A percentile compares a stretch with the other conserved stretches of the same genome.
Evolutionary conservation across 2,329 filamentous ascomycete genomes (phyloP).

Genomic region (Claviceps maximensis): DNA sequence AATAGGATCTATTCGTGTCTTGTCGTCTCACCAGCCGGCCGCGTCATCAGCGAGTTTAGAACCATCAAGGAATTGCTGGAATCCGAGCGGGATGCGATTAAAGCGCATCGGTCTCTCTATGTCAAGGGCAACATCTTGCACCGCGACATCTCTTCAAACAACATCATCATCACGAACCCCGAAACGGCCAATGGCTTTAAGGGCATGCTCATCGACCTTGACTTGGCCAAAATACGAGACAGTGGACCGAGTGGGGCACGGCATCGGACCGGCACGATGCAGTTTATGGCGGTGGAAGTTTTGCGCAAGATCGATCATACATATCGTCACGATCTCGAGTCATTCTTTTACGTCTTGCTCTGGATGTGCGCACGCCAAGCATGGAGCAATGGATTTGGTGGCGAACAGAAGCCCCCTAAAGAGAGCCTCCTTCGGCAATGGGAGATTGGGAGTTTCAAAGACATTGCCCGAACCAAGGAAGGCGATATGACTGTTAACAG

Average conservation of each 20-base stretch:
- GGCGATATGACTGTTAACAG: conserved; percentile 5
- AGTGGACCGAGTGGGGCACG: conserved; percentile 11
- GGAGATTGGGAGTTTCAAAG: conserved; percentile 6
- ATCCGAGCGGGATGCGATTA: conserved; percentile 4
- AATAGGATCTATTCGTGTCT: conserved; percentile 7
- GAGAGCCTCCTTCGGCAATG: conserved; percentile 4
- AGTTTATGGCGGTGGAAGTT: conserved; percentile 23
- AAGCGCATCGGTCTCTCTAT: conserved; percentile 4
- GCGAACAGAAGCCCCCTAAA: not conserved
- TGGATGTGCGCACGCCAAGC: conserved; percentile 9
- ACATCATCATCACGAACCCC: conserved; percentile 1
- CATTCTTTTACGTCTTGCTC: conserved; percentile 8
- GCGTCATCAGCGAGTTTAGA: conserved; percentile 4
- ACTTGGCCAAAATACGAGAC: conserved; percentile 9
- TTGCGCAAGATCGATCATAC: conserved; percentile 16
- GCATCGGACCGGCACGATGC: conserved; percentile 17
- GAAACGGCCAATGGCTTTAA: conserved; percentile 9
- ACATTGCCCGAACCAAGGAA: conserved; percentile 4
- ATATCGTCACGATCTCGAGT: conserved; percentile 8
- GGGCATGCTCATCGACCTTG: conserved; percentile 15
- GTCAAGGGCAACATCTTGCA: conserved; percentile 1
- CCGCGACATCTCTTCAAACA: conserved; percentile 4
- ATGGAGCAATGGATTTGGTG: conserved; percentile 3
- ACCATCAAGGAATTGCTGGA: not conserved
- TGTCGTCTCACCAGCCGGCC: conserved; percentile 5